phyloP scores from a whole-genome alignment of 495 filamentous ascomycete genomes.

The Tuber umbilicatum region DNA sequence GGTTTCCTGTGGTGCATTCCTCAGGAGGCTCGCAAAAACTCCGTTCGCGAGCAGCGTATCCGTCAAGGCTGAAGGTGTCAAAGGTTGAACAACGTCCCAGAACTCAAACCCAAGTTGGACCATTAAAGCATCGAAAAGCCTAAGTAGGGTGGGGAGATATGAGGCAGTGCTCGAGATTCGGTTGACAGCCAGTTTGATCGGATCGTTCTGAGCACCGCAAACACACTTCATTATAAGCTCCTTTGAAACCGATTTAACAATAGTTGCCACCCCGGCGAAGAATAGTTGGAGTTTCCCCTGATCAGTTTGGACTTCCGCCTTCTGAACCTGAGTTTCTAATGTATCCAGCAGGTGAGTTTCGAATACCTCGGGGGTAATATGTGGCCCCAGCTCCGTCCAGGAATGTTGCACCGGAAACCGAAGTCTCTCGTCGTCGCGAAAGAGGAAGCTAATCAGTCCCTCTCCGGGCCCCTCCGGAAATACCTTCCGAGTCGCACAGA shows the following conservation, averaged over 20 bases:
- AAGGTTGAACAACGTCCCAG: slow-evolving; percentile 40
- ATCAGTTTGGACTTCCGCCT: slow-evolving; percentile 24
- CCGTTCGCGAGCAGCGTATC: slow-evolving; percentile 37
- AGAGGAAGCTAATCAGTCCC: slow-evolving; percentile 38
- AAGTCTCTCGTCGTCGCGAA: slow-evolving; percentile 28
- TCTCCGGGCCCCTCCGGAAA: slow-evolving; percentile 34
- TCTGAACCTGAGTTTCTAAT: slow-evolving; percentile 29
- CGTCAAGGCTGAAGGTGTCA: slow-evolving; percentile 35
- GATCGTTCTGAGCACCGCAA: slow-evolving; percentile 39
- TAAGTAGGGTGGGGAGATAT: slow-evolving; percentile 37
- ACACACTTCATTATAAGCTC: slow-evolving; percentile 40
- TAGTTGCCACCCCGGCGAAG: slow-evolving; percentile 33
- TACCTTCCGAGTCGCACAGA: slow-evolving; percentile 33
- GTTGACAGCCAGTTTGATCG: slow-evolving; percentile 39
- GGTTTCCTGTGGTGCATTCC: slow-evolving; percentile 23
- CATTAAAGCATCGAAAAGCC: slow-evolving; percentile 40
- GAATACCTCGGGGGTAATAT: slow-evolving; percentile 26
- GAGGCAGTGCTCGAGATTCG: slow-evolving; percentile 32
- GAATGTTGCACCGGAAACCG: slow-evolving; percentile 31
- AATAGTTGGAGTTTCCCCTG: slow-evolving; percentile 28
- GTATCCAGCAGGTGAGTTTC: slow-evolving; percentile 33
- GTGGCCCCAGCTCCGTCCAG: slow-evolving; percentile 31
- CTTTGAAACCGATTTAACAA: slow-evolving; percentile 31
- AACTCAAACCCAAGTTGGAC: slow-evolving; percentile 37
- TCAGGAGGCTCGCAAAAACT: slow-evolving; percentile 31